Percentiles rank a stretch among this genome's conserved stretches.
These are phyloP conservation scores for Pseudomassariella vexata DNA, from an alignment of 2,329 filamentous ascomycete species.

Conservation along the genomic window DNA sequence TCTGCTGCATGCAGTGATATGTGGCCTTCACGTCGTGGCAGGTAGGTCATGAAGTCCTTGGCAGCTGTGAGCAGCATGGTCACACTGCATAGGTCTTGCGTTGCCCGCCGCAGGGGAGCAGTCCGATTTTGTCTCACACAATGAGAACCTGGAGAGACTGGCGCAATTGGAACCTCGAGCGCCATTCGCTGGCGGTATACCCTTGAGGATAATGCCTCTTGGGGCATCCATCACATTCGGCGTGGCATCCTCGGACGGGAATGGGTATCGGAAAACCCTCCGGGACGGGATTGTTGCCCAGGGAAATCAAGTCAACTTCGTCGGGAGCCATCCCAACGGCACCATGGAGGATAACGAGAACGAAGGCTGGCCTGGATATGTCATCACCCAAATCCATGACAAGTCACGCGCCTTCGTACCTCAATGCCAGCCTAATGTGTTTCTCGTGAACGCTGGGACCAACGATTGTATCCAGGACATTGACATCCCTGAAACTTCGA, in stretches of 20 bases:
- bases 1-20: too few relatives aligned
- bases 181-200: slow-evolving; percentile 15
- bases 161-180: too few relatives aligned
- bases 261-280: slow-evolving; percentile 30
- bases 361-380: slow-evolving; percentile 29
- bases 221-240: slow-evolving; percentile 33
- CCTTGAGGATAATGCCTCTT: slow-evolving; percentile 29
- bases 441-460: slow-evolving; percentile 32
- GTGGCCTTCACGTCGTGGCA: too few relatives aligned
- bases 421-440: slow-evolving; percentile 26
- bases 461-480: slow-evolving; percentile 30
- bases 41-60: too few relatives aligned
- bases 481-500: slow-evolving; percentile 20
- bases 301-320: slow-evolving; percentile 28
- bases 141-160: too few relatives aligned
- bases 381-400: slow-evolving; percentile 25
- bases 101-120: too few relatives aligned
- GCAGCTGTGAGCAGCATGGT: too few relatives aligned
- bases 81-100: too few relatives aligned
- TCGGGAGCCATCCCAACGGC: slow-evolving; percentile 29
- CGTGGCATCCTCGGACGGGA: slow-evolving; percentile 22
- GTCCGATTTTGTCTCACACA: too few relatives aligned
- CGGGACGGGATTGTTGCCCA: slow-evolving; percentile 23
- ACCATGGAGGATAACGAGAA: slow-evolving; percentile 28
- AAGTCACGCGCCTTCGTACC: slow-evolving; percentile 22